Conservation (phyloP, 306 rosid genomes). For the Cucumis melo region DNA sequence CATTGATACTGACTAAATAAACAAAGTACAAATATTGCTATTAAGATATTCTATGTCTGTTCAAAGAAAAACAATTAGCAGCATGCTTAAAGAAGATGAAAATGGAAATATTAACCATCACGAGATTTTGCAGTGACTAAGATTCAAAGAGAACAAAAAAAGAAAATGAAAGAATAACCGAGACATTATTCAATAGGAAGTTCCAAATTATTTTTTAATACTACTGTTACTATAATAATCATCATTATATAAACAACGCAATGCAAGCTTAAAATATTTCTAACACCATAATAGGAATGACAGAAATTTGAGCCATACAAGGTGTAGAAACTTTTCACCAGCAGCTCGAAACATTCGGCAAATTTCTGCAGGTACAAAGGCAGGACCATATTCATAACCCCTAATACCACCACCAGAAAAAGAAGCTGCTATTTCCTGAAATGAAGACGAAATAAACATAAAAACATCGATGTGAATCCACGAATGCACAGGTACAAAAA, state of each 20-base stretch:
- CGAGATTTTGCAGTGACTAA: not conserved
- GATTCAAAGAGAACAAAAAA: not conserved
- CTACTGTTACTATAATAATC: not conserved
- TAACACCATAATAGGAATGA: not conserved
- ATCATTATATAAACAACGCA: not conserved
- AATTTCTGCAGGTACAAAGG: conserved; percentile 78
- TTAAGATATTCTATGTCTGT: not conserved
- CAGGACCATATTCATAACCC: conserved; percentile 68
- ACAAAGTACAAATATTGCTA: not conserved
- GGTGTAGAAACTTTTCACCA: conserved; percentile 72
- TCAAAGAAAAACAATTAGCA: not conserved
- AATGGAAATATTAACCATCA: not conserved
- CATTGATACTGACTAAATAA: not conserved
- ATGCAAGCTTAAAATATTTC: not conserved
- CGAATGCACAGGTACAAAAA: not conserved
- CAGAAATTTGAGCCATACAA: conserved; percentile 36
- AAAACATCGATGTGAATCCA: conserved; percentile 6
- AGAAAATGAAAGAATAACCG: not conserved
- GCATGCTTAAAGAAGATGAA: not conserved
- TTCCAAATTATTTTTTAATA: not conserved
- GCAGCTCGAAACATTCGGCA: conserved; percentile 67
- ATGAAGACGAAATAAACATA: conserved; percentile 18
- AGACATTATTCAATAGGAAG: not conserved
- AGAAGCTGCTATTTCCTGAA: conserved; percentile 78
- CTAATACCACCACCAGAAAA: conserved; percentile 73